These are phyloP conservation scores for Microbotryum scabiosae DNA, from an alignment of 1,284 basidiomycete species.

Conservation along the genomic window DNA sequence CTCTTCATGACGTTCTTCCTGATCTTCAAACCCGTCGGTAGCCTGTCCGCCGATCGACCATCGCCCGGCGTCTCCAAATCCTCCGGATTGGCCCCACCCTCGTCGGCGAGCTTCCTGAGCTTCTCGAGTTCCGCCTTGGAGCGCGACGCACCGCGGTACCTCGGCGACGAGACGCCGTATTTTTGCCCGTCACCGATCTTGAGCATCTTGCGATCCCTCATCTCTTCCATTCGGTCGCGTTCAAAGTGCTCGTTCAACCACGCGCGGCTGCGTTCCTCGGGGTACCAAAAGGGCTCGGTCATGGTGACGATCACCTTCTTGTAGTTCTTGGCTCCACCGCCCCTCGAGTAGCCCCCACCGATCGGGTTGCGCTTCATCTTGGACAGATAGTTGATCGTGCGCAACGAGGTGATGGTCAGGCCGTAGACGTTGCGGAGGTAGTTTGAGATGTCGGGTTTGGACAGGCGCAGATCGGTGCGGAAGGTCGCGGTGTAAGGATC, in stretches of 20 bases:
- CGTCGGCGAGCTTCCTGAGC: slow-evolving; percentile 7
- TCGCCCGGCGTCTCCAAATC: slow-evolving; percentile 10
- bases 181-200: slow-evolving; percentile 31
- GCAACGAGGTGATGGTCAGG: slow-evolving; percentile 32
- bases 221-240: slow-evolving; percentile 30
- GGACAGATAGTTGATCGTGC: slow-evolving; percentile 36
- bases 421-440: slow-evolving; percentile 37
- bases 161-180: slow-evolving; percentile 17
- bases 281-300: slow-evolving; percentile 35
- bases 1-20: slow-evolving; percentile 25
- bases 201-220: slow-evolving; percentile 31
- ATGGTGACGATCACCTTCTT: slow-evolving; percentile 35
- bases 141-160: slow-evolving; percentile 28
- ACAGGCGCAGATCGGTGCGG: slow-evolving; percentile 34
- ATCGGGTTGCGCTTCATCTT: slow-evolving; percentile 29
- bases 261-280: slow-evolving; percentile 25
- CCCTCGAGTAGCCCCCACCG: slow-evolving; percentile 25
- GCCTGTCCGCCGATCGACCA: slow-evolving; percentile 6
- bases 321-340: slow-evolving; percentile 29
- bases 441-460: slow-evolving; percentile 37
- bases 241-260: slow-evolving; percentile 36
- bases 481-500: slow-evolving; percentile 38
- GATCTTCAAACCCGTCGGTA: slow-evolving; percentile 20
- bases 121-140: slow-evolving; percentile 12
- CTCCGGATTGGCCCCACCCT: slow-evolving; percentile 11